Percentiles rank a stretch among this genome's conserved stretches.
phyloP scores from a whole-genome alignment of 192 early-diverging fungal genomes.

The Mortierella claussenii region DNA sequence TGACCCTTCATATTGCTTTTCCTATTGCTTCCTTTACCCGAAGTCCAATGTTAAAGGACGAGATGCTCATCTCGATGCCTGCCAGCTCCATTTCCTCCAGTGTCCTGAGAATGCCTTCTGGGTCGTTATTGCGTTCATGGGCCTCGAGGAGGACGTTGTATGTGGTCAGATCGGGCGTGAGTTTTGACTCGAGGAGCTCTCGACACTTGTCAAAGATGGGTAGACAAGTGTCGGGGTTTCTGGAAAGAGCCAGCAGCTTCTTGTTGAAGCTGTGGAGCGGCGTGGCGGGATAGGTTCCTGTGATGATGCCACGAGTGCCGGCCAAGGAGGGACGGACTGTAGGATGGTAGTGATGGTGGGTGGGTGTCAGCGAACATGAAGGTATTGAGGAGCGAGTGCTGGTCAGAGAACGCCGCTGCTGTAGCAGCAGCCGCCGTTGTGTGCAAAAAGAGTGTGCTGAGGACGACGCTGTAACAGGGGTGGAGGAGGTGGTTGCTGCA shows the following conservation, averaged over 20 bases:
- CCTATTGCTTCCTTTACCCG: slow-evolving; percentile 23
- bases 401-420: neutral
- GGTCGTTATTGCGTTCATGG: slow-evolving; percentile 31
- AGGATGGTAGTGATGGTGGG: neutral
- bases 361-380: neutral
- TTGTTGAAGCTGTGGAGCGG: slow-evolving; percentile 22
- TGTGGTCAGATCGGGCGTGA: slow-evolving; percentile 54
- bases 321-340: neutral
- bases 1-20: neutral
- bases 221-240: slow-evolving; percentile 13
- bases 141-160: slow-evolving; percentile 54
- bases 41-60: slow-evolving; percentile 53
- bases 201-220: slow-evolving; percentile 46
- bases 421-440: neutral
- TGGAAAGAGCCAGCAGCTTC: slow-evolving; percentile 14
- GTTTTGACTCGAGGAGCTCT: slow-evolving; percentile 46
- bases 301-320: slow-evolving; percentile 20
- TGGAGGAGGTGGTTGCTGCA: neutral
- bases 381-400: neutral
- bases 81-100: slow-evolving; percentile 52
- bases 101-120: slow-evolving; percentile 17
- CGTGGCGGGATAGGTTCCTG: slow-evolving; percentile 31
- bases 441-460: too few species aligned
- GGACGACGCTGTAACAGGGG: too few species aligned
- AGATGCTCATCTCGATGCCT: slow-evolving; percentile 43